Evolutionary conservation across 225 moss, liverwort and hornwort species (phyloP).

Genomic region (Sphagnum tenellum): DNA sequence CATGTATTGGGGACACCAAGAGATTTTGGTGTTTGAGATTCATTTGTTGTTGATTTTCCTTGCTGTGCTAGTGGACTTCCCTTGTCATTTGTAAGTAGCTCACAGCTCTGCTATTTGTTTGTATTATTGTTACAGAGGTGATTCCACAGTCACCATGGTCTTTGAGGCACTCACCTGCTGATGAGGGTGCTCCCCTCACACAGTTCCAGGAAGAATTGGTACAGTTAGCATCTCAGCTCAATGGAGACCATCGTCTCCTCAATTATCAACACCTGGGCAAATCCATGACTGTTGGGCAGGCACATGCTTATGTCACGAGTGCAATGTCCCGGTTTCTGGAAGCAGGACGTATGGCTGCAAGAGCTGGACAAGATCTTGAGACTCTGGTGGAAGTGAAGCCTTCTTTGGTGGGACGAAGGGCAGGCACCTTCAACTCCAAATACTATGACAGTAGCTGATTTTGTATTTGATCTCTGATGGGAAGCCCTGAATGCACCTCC

Average conservation of each 20-base stretch:
- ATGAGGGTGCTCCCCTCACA: slow-evolving; percentile 71
- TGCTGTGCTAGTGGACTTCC: no score
- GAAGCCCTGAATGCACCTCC: no score
- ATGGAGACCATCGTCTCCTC: slow-evolving; percentile 60
- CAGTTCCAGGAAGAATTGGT: slow-evolving; percentile 93
- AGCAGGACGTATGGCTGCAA: slow-evolving; percentile 52
- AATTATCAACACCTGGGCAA: slow-evolving; percentile 76
- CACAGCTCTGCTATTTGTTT: no score
- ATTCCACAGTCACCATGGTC: slow-evolving; percentile 94
- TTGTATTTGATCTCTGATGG: no score
- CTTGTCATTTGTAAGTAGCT: no score
- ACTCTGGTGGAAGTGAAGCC: slow-evolving; percentile 49
- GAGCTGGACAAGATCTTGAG: slow-evolving; percentile 59
- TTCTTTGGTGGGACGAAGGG: slow-evolving; percentile 23
- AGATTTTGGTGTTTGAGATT: no score
- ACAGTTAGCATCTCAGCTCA: slow-evolving; percentile 90
- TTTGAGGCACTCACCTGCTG: slow-evolving; percentile 68
- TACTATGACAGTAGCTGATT: slow-evolving; percentile 26
- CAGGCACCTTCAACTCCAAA: slow-evolving; percentile 11
- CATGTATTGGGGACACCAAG: no score
- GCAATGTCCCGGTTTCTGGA: slow-evolving; percentile 67
- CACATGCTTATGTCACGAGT: slow-evolving; percentile 44
- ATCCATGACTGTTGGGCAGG: slow-evolving; percentile 77
- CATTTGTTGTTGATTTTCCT: no score
- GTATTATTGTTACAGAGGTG: slow-evolving; percentile 37